Conservation (phyloP, 2,329 filamentous ascomycete genomes). For the Scedosporium boydii region DNA sequence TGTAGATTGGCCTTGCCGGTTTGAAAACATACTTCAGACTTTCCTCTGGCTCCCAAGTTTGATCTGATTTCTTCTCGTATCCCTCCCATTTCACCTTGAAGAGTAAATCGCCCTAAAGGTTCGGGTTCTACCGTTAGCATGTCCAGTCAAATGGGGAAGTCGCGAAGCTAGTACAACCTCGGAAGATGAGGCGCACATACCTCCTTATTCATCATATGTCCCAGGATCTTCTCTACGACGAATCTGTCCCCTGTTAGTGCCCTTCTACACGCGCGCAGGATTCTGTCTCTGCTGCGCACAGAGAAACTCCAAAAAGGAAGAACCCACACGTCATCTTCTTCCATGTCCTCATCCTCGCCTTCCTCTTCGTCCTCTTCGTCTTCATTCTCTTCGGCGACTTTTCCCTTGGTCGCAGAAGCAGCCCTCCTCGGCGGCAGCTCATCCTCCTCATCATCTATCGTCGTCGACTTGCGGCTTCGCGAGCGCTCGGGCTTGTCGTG, state of each 20-base stretch:
- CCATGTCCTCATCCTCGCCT: conserved; percentile 14
- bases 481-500: conserved; percentile 12
- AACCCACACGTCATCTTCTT: conserved; percentile 3
- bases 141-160: conserved; percentile 2
- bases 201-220: conserved; percentile 50
- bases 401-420: conserved; percentile 7
- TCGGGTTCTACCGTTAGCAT: neutral
- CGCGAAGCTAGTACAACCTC: neutral
- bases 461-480: conserved; percentile 10
- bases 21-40: conserved; percentile 46
- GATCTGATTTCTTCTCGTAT: conserved; percentile 58
- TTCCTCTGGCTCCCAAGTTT: conserved; percentile 71
- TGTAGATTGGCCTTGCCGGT: neutral
- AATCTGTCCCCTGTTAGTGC: conserved; percentile 36
- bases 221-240: conserved; percentile 64
- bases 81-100: conserved; percentile 78
- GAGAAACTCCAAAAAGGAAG: neutral
- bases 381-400: conserved; percentile 16
- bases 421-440: conserved; percentile 10
- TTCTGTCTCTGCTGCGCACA: neutral
- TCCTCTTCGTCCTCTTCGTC: conserved; percentile 18
- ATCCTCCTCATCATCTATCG: conserved; percentile 14
- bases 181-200: conserved; percentile 24
- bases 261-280: neutral
- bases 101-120: conserved; percentile 35